These are phyloP conservation scores for Blastomyces parvus DNA, from an alignment of 2,329 filamentous ascomycete species.

Conservation along the genomic window DNA sequence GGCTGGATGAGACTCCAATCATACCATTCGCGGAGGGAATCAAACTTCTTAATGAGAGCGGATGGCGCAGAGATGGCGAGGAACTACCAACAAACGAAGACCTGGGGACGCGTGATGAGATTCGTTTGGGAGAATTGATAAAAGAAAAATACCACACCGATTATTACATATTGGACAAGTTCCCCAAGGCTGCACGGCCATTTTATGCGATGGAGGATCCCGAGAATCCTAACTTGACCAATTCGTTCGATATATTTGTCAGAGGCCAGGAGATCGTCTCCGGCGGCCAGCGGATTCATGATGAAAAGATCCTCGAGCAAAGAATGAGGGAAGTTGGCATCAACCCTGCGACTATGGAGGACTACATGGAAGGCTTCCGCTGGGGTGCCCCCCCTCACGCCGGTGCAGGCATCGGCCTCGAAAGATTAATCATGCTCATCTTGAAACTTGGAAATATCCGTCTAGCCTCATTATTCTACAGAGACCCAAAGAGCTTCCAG, in stretches of 20 bases:
- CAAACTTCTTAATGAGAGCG: slow-evolving; percentile 67
- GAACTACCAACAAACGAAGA: slow-evolving; percentile 64
- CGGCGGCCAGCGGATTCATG: slow-evolving; percentile 86
- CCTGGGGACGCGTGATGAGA: slow-evolving; percentile 75
- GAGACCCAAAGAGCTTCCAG: slow-evolving; percentile 80
- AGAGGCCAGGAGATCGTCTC: slow-evolving; percentile 88
- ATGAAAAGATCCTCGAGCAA: slow-evolving; percentile 61
- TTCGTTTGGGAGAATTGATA: slow-evolving; percentile 71
- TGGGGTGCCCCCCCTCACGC: slow-evolving; percentile 83
- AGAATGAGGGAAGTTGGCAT: slow-evolving; percentile 70
- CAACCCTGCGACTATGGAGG: slow-evolving; percentile 72
- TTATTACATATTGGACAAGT: slow-evolving; percentile 92
- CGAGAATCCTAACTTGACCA: slow-evolving; percentile 60
- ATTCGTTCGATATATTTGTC: slow-evolving; percentile 92
- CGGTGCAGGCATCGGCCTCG: slow-evolving; percentile 79
- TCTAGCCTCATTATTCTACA: slow-evolving; percentile 75
- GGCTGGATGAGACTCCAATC: slow-evolving; percentile 74
- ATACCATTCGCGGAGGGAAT: slow-evolving; percentile 73
- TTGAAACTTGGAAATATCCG: slow-evolving; percentile 82
- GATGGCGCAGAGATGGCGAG: slow-evolving; percentile 72
- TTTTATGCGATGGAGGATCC: slow-evolving; percentile 87
- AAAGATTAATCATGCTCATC: slow-evolving; percentile 78
- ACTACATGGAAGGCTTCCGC: slow-evolving; percentile 81
- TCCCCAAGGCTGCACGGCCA: slow-evolving; percentile 71
- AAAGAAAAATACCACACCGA: slow-evolving; percentile 81